Evolutionary conservation across 768 basidiomycete genomes (phyloP).

Genomic region (Holtermannia corniformis): DNA sequence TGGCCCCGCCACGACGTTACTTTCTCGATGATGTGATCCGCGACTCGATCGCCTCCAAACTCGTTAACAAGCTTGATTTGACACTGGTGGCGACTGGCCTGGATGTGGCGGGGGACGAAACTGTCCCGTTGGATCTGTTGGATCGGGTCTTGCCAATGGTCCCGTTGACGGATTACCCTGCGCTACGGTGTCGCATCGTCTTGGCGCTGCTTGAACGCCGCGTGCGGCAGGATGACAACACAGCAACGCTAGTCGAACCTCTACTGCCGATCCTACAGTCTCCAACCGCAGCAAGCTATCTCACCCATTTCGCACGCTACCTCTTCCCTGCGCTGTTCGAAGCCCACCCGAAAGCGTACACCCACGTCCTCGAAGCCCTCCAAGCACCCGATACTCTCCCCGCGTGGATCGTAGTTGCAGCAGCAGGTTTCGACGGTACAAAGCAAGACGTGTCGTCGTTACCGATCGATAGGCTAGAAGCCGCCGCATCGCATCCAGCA

Average conservation of each 20-base stretch:
- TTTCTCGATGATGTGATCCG: background rate
- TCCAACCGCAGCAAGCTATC: background rate
- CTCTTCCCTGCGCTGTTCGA: slow-evolving; percentile 25
- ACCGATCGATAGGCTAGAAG: slow-evolving; percentile 8
- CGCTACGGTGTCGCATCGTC: background rate
- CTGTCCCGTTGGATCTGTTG: background rate
- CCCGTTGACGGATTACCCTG: background rate
- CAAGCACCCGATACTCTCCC: slow-evolving; percentile 7
- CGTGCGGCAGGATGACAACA: background rate
- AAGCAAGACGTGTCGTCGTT: slow-evolving; percentile 12
- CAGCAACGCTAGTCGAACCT: background rate
- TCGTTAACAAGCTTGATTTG: background rate
- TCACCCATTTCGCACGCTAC: slow-evolving; percentile 25
- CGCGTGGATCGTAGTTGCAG: slow-evolving; percentile 27
- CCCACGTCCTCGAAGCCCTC: slow-evolving; percentile 6
- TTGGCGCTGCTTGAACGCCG: background rate
- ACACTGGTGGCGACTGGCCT: background rate
- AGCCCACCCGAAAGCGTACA: slow-evolving; percentile 2
- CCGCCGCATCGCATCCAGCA: slow-evolving; percentile 20
- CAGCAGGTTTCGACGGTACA: slow-evolving; percentile 16
- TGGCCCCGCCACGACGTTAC: background rate
- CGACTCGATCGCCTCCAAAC: background rate
- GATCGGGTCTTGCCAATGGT: background rate
- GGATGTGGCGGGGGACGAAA: background rate
- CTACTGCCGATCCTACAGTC: background rate